phyloP scores from a whole-genome alignment of 768 basidiomycete genomes.

The Epithele typhae region DNA sequence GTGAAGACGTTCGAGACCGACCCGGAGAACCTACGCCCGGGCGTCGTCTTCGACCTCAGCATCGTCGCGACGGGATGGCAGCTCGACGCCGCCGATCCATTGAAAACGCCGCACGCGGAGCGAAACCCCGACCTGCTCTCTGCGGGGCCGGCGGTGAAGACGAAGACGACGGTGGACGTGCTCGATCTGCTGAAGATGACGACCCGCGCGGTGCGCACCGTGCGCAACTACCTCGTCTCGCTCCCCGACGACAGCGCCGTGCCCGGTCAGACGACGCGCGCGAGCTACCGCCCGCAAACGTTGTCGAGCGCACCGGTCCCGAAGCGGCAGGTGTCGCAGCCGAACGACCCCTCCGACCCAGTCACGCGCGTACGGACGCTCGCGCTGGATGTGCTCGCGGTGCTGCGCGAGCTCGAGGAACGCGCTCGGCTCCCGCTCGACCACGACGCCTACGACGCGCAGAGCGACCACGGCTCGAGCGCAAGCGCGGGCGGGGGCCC shows the following conservation, averaged over 20 bases:
- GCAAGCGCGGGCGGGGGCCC: constrained; percentile 24
- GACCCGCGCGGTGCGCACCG: constrained; percentile 74
- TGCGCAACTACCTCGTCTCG: constrained; percentile 78
- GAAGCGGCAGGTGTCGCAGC: constrained; percentile 31
- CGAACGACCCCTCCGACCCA: constrained; percentile 47
- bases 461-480: constrained; percentile 59
- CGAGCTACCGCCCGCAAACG: constrained; percentile 51
- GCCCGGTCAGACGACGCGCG: constrained; percentile 17
- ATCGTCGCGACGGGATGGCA: constrained; percentile 62
- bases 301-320: constrained; percentile 30
- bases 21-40: constrained; percentile 72
- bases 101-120: constrained; percentile 1
- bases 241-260: constrained; percentile 69
- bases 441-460: constrained; percentile 80
- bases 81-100: constrained; percentile 29
- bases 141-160: constrained; percentile 11
- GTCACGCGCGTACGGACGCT: constrained; percentile 67
- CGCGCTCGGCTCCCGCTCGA: constrained; percentile 65
- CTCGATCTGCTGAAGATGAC: constrained; percentile 72
- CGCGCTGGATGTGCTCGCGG: constrained; percentile 79
- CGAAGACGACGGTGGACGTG: constrained; percentile 45
- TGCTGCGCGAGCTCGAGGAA: constrained; percentile 80
- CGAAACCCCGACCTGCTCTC: constrained; percentile 19
- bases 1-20: constrained; percentile 69
- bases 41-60: constrained; percentile 70